phyloP scores from a whole-genome alignment of 129 eudicot species.

The Flaveria bidentis region DNA sequence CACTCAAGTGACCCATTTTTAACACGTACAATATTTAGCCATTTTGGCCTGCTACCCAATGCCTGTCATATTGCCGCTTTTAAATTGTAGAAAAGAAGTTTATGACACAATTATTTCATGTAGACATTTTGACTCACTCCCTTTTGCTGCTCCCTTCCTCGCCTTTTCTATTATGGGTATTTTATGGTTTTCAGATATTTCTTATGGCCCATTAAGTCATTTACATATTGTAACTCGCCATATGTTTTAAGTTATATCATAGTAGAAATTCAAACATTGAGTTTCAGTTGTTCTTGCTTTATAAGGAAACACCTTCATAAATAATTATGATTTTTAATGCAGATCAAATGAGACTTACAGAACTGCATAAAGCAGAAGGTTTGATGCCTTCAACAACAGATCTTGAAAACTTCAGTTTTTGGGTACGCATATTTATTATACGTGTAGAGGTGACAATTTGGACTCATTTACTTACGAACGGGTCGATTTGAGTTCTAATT shows the following conservation, averaged over 20 bases:
- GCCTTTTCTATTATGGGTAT: background rate
- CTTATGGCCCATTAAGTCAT: background rate
- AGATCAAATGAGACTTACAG: conserved; percentile 80
- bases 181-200: background rate
- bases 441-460: conserved; percentile 12
- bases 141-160: too few relatives aligned
- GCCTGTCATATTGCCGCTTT: background rate
- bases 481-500: conserved; percentile 1
- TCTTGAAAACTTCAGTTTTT: conserved; percentile 95
- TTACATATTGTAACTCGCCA: background rate
- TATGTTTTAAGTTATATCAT: background rate
- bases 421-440: conserved; percentile 56
- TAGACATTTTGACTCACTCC: background rate
- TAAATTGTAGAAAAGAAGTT: background rate
- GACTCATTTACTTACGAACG: conserved; percentile 6
- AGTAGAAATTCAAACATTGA: background rate
- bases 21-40: background rate
- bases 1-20: background rate
- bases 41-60: background rate
- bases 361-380: conserved; percentile 86
- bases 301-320: conserved; percentile 13
- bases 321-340: conserved; percentile 20
- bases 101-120: background rate
- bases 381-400: conserved; percentile 81
- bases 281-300: conserved; percentile 5